Base-by-base conservation (phyloP, 176 grass and related monocot species). In the Zea luxurians region DNA sequence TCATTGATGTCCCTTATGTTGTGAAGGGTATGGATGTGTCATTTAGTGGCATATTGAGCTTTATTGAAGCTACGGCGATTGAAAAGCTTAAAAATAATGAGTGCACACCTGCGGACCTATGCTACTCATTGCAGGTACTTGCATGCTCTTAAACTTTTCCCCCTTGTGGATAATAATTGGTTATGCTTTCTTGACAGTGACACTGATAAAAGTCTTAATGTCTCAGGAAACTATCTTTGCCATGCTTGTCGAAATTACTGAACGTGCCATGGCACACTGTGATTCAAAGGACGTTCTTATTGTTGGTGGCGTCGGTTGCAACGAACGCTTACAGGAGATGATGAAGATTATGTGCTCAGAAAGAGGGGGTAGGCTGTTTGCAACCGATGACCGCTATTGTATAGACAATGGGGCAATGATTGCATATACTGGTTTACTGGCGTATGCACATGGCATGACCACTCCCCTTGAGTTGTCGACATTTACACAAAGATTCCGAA, bases 21-120 rank as follows among this genome's bases (percentile, higher is more conserved):
- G 96, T 99, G 71, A 99, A 99, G 75, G 96, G 96, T 52, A 99
- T 99, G 96, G 96, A 99, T 77, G 96, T 99, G 76, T 99, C 92
- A 55, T 95, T 99, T 84, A 99, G 96, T 76, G 96, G 96, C 58
- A 92, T 99, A 94, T 74, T 99, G 78, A 95, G 92, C 80, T 99
- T 80, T 67, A 92, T 99, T 6, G 92, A 99, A 89, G 96, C 96
- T 75, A 85, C 90, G 48, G 88, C 96, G n/a, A 76, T 81, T 59
- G 96, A 95, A 70, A 90, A 95, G 81, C 88, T 99, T 72, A 94
- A 99, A 84, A 99, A 66, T 86, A 95, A 95, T 13, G 90, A 93
- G 85, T 99, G 96, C 81, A 95, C 90, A 6, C 92, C 92, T 69
- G 90, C 96, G 27, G 92, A 99, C 54, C 75, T 99, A 38, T 99